Percentiles rank a stretch among this genome's conserved stretches.
These are phyloP conservation scores for Erythrobasidium hasegawianum DNA, from an alignment of 1,284 basidiomycete genomes.

Conservation along the genomic window DNA sequence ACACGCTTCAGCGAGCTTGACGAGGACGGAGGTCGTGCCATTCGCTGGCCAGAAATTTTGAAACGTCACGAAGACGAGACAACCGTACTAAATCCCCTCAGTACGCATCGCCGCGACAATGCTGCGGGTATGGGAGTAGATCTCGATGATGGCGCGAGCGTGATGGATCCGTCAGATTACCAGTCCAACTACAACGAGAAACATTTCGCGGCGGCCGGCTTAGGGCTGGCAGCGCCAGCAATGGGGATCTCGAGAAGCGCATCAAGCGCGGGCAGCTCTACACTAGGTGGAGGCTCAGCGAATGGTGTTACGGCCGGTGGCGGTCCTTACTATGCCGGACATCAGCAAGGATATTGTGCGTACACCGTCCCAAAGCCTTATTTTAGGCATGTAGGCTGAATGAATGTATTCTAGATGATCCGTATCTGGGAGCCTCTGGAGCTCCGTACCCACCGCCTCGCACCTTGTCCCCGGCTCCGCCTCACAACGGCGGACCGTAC, in stretches of 20 bases:
- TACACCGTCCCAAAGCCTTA: no score
- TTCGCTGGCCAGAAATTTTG: conserved; percentile 44
- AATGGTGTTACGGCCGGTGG: not conserved
- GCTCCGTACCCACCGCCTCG: conserved; percentile 36
- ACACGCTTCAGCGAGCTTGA: conserved; percentile 43
- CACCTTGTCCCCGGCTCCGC: conserved; percentile 20
- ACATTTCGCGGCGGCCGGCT: conserved; percentile 5
- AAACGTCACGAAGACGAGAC: conserved; percentile 38
- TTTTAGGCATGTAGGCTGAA: no score
- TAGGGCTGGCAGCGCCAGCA: conserved; percentile 4
- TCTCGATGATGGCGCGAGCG: conserved; percentile 40
- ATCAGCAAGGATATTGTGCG: conserved; percentile 10
- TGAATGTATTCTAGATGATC: conserved; percentile 30
- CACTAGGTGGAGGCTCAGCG: no score
- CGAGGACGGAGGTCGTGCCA: conserved; percentile 36
- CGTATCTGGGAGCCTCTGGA: conserved; percentile 37
- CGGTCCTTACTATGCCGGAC: conserved; percentile 24
- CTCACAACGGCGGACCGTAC: conserved; percentile 2
- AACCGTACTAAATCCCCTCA: conserved; percentile 44
- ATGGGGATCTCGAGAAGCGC: conserved; percentile 21
- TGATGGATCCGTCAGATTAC: conserved; percentile 10
- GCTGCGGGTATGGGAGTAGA: conserved; percentile 38
- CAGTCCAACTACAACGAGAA: conserved; percentile 7
- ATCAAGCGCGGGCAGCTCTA: conserved; percentile 15
- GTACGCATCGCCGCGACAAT: conserved; percentile 39